Base-by-base conservation (phyloP, 768 basidiomycete genomes). In the Nidularia pulvinata region DNA sequence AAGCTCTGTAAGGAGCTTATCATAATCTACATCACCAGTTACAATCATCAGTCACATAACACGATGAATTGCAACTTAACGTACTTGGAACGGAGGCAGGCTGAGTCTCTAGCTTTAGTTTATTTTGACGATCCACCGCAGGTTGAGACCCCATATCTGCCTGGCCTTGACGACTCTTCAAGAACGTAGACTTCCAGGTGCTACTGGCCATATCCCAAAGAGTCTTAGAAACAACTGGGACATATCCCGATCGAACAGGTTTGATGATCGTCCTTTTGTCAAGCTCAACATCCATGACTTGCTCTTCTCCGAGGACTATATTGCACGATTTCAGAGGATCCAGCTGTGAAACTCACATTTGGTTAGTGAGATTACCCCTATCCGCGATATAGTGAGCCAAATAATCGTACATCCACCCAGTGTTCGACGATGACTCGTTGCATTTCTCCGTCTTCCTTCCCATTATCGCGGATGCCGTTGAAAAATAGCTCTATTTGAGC, bases 231-330 rank as follows among this genome's bases (percentile, higher is more conserved):
- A 63, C 63, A 36, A 74, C 61, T 1, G 72, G 64, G 2, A 59
- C 36, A 54, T 73, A 76, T 39, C 63, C 66, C 22, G 59, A 61
- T 34, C 58, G 62, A 5, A 64, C 52, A 3, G 78, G 71, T 33
- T 67, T 66, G 46, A 82, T 59, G 5, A 72, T 53, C 3, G 80
- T 83, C 49, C 67, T 62, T 49, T 74, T 77, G 55, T 83, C 78
- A 16, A 83, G 69, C 52, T 82, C 80, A 30, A 81, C 62, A 57
- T 83, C 81, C n/a, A 79, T 62, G 16, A 81, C 68, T 59, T 83
- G 80, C 53, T 80, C 78, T 57, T 79, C 76, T 14, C 81, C 80
- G 33, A 71, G 50, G 0, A 69, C 65, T 13, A 73, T 65, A 14
- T 65, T 59, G 14, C 58, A 35, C 42, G 59, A 65, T 53, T 70